Conservation (phyloP, 768 basidiomycete genomes). For the Tulasnella sp. region DNA sequence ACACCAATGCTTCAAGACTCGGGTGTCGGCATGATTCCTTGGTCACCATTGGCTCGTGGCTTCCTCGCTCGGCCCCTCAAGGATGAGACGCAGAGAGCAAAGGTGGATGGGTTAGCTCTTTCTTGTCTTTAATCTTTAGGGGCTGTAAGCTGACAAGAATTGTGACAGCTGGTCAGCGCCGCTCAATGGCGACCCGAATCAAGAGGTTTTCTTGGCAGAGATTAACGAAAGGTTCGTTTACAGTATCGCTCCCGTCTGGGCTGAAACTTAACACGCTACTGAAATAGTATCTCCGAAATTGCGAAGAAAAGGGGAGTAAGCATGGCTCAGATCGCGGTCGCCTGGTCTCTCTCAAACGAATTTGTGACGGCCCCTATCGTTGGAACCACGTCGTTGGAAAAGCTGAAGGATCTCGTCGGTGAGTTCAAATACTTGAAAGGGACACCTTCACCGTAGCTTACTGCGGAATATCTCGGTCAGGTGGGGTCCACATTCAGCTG, state of each 20-base stretch:
- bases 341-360: not conserved
- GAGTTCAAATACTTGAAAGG: not conserved
- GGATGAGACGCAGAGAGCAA: not conserved
- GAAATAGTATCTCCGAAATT: not conserved
- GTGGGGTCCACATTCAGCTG: no score
- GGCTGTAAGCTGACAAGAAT: not conserved
- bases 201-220: not conserved
- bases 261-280: not conserved
- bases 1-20: constrained; percentile 8
- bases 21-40: constrained; percentile 16
- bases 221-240: not conserved
- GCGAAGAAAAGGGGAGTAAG: not conserved
- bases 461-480: no score
- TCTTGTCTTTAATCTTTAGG: not conserved
- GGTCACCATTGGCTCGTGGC: constrained; percentile 9
- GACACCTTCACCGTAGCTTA: no score
- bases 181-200: not conserved
- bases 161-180: not conserved
- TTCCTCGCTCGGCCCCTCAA: constrained; percentile 12
- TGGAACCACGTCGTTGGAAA: not conserved
- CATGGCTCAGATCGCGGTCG: constrained; percentile 11
- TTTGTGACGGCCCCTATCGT: constrained; percentile 3
- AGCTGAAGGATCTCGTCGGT: constrained; percentile 9
- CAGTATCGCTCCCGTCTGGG: no score
- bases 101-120: not conserved